Evolutionary conservation across 495 filamentous ascomycete genomes (phyloP), one percentile per base, ranked within the genome.

Genomic region (Oidiodendron maius): DNA sequence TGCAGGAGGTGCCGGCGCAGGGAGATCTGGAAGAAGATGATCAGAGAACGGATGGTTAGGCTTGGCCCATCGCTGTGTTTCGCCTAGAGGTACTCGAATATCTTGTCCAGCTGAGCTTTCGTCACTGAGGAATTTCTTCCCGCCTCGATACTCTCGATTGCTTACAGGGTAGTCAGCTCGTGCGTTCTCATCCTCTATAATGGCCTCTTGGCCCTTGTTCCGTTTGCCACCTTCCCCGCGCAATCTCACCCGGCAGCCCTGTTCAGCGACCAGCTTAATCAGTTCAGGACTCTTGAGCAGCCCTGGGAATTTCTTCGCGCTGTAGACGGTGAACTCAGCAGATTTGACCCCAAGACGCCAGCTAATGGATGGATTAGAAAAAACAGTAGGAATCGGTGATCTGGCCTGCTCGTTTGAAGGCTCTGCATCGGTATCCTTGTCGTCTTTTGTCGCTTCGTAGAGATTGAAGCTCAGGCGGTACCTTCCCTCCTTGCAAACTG

Each of bases 231-330:
- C 87, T 34, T 51, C 82, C 49, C 91, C 80, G 65, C 93, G 83
- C 93, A 98, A 97, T 38, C 93, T 82, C 13, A 98, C 93, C 50
- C 94, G 89, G 64, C 93, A 98, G 34, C 93, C 93, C 65, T 98
- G 93, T 63, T 98, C 93, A 8, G 93, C 91, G 47, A 98, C 90
- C 30, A 87, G 83, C 37, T 89, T 83, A 59, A 91, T 96, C 28
- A 97, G 72, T 3, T 75, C 70, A 0, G 93, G 97, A 65, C 89
- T 96, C 65, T 93, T 91, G 1, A 88, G 82, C 56, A 98, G 69
- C 10, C 93, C 93, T 30, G 93, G 93, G 71, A 98, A 98, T 71
- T 96, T 98, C 81, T 98, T 98, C 20, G 93, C 93, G 57, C 90
- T 96, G 71, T 82, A 98, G 9, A 97, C 94, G 4, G 75, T 81